Base-by-base conservation (phyloP, 2,329 filamentous ascomycete genomes). In the Cryphonectria nitschkei region DNA sequence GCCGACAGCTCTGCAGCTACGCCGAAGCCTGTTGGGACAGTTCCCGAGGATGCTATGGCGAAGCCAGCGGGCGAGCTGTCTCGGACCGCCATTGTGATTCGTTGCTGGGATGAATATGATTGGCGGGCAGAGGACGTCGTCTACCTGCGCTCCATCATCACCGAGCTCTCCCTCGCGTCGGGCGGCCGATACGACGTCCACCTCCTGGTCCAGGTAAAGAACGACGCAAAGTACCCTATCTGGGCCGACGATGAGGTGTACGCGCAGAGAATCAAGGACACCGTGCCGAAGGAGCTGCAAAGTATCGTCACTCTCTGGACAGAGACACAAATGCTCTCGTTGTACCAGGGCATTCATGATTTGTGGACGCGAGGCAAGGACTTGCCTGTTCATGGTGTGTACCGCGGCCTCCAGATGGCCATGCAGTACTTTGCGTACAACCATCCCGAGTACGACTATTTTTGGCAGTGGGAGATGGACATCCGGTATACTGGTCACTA, bases 381-480 rank as follows among this genome's bases (percentile, higher is more conserved):
- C 66, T 86, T 97, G 69, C 92, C 93, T 1, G 90, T 97, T 0
- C 95, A 98, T 79, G 95, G 95, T 26, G 94, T 97, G 11, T 98
- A 98, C 82, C 92, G 96, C 67, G 95, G 93, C 68, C 89, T 96
- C 13, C 94, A 94, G 76, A 97, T 98, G 93, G 94, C 95, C 0
- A 90, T 98, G 84, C 95, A 98, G 78, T 93, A 95, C 80, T 98
- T 98, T 79, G 93, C 95, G 7, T 90, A 95, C 77, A 88, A 89
- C 76, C 94, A 97, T 80, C 92, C 93, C 0, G 94, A 97, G 79
- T 97, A 95, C 77, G 93, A 97, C 64, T 93, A 90, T 81, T 94
- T 94, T 80, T 97, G 94, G 94, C 93, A 97, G 75, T 97, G 94
- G 93, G 94, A 97, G 80, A 95, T 97, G 91, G 94, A 97, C 77